Evolutionary conservation across 1,284 basidiomycete genomes (phyloP), one percentile per base, ranked within the genome.

Genomic region (Salmacisia buchloeana): DNA sequence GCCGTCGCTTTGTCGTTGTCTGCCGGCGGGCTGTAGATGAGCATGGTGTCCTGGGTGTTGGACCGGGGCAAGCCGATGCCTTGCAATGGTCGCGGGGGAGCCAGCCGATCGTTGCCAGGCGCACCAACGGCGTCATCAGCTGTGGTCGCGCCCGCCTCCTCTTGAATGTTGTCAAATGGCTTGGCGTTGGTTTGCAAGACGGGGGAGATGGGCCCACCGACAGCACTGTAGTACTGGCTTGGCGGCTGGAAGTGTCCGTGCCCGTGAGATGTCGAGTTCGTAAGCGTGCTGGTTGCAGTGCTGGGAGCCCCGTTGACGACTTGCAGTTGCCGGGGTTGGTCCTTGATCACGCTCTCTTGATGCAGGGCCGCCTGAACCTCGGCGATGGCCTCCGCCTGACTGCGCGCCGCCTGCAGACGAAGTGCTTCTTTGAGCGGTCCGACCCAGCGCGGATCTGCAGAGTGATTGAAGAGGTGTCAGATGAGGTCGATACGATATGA

Each of bases 341-440:
- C 67, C 64, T 78, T 82, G 70, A 82, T 82, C 65, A 82, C 82
- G 61, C 85, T 86, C 41, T 88, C 74, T 29, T 73, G 64, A 25
- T 72, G 67, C 61, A 77, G 63, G 15, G 69, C 72, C 3, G 75
- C 75, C 54, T 80, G 77, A 15, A 90, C 88, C 79, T 92, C 87
- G 71, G 91, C 92, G 69, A 94, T 84, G 33, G 90, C 91, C 78
- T 84, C 85, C 36, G 87, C 89, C 78, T 91, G 90, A 74, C 88
- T 88, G 63, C 84, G 85, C 64, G 86, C 75, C 1, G 81, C 82
- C 33, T 81, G 74, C 6, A 77, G 83, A 66, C 88, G 85, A 66
- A 94, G 85, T 43, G 86, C 85, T 74, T 88, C 85, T 82, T 94
- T 94, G 82, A 96, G 92, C 61, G 90, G 91, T 75, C 85, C 85